Evolutionary conservation across 2,329 filamentous ascomycete genomes (phyloP), one percentile per base, ranked within the genome.

Genomic region (Amauroascus verrucosus): DNA sequence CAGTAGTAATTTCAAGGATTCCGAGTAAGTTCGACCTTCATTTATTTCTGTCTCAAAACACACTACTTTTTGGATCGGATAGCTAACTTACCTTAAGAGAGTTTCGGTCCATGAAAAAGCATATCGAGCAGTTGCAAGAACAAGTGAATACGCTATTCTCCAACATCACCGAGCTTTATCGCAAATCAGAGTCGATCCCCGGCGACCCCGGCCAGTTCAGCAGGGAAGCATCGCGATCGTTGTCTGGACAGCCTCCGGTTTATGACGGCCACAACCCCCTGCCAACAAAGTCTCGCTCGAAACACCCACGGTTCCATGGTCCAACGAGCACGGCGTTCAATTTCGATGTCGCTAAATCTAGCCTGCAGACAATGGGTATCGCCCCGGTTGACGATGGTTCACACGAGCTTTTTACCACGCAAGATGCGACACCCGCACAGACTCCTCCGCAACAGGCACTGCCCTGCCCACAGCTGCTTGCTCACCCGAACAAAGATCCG

Each of bases 281-380:
- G n/a, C 64, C 74, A 38, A 73, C 76, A 32, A 67, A 74, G 26
- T 64, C 75, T 2, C 77, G 76, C 57, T 70, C 72, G 64, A 80
- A 73, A 58, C 80, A 78, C 55, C 80, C 82, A 3, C 78, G 80
- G 22, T 95, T 93, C 64, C 83, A 86, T 54, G 90, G 89, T 0
- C 88, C 88, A 0, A 95, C 88, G 0, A 95, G 88, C 69, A 85
- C 83, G 45, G 82, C 84, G 1, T 95, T 90, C 69, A 90, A 85
- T 59, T 79, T 95, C 28, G 86, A 91, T 58, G 84, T 95, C 13
- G 89, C 90, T 33, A 90, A 88, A 67, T 87, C 81, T 50, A 95
- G 89, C 48, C 76, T 95, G 35, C 85, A 89, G 63, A 90, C 84
- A 56, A 95, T 95, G 86, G 89, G 89, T 3, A 93, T 94, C 63